A percentile compares a stretch with the other conserved stretches of the same genome.
These are phyloP conservation scores for Cercospora citrullina DNA, from an alignment of 2,329 filamentous ascomycete genomes.

Conservation along the genomic window DNA sequence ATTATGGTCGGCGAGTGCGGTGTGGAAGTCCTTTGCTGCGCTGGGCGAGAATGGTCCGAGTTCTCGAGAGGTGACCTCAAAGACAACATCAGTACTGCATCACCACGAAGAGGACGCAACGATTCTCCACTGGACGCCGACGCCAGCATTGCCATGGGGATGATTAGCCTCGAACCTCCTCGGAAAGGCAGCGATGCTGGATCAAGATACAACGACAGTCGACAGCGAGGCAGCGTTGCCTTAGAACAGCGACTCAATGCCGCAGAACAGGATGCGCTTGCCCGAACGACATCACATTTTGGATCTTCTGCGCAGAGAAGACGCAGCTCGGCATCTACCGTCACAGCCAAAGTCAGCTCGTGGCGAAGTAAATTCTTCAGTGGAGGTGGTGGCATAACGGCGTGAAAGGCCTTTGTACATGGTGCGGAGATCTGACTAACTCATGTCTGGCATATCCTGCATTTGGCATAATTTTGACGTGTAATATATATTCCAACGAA, in stretches of 20 bases:
- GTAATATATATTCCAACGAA: not conserved
- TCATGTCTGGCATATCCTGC: not conserved
- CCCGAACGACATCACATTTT: constrained; percentile 6
- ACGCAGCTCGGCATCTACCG: constrained; percentile 22
- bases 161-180: constrained; percentile 14
- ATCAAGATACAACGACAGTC: not conserved
- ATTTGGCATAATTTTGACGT: not conserved
- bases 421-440: not conserved
- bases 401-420: not conserved
- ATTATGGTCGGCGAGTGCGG: constrained; percentile 34
- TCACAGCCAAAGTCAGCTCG: constrained; percentile 24
- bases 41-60: constrained; percentile 31
- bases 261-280: constrained; percentile 13
- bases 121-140: constrained; percentile 15
- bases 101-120: constrained; percentile 11
- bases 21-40: constrained; percentile 36
- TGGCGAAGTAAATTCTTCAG: constrained; percentile 24
- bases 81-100: constrained; percentile 13
- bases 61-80: constrained; percentile 10
- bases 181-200: constrained; percentile 19
- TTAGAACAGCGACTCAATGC: constrained; percentile 9
- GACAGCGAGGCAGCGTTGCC: constrained; percentile 11
- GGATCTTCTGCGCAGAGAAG: constrained; percentile 6
- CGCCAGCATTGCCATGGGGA: constrained; percentile 23
- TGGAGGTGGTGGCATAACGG: not conserved